These are phyloP conservation scores for Trichoderma asperelloides DNA, from an alignment of 495 filamentous ascomycete species.

Conservation along the genomic window DNA sequence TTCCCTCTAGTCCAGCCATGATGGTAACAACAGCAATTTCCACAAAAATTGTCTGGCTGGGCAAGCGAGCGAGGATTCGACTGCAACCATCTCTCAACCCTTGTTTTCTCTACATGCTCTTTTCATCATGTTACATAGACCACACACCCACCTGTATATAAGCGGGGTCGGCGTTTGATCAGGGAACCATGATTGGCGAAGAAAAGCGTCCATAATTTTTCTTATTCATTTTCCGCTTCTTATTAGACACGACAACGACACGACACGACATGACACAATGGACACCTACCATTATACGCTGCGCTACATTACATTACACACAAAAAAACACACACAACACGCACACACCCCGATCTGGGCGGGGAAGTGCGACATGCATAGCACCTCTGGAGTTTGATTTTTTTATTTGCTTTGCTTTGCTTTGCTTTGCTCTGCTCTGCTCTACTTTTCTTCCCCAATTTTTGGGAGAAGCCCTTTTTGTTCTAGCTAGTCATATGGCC, in stretches of 20 bases:
- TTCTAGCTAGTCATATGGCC: not conserved
- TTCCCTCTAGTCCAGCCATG: not conserved
- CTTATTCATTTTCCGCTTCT: not conserved
- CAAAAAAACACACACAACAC: not conserved
- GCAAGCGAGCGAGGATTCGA: not conserved
- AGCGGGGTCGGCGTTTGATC: slow-evolving; percentile 7
- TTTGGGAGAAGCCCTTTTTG: not conserved
- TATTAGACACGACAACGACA: not conserved
- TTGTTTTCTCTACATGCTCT: slow-evolving; percentile 6
- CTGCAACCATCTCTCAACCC: not conserved
- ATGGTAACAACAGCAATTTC: not conserved
- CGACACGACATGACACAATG: not conserved
- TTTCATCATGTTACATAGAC: slow-evolving; percentile 8
- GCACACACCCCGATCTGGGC: slow-evolving; percentile 2
- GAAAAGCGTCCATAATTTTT: not conserved
- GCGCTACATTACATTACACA: not conserved
- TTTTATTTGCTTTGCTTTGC: not conserved
- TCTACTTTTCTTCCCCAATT: not conserved
- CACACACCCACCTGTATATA: slow-evolving; percentile 2
- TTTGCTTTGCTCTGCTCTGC: not conserved
- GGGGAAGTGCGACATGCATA: slow-evolving; percentile 6
- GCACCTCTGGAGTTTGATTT: slow-evolving; percentile 1
- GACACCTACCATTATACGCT: slow-evolving; percentile 2
- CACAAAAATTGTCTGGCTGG: not conserved
- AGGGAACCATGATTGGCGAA: not conserved